Evolutionary conservation across 1,284 basidiomycete genomes (phyloP).

Genomic region (Agaricales sp.): DNA sequence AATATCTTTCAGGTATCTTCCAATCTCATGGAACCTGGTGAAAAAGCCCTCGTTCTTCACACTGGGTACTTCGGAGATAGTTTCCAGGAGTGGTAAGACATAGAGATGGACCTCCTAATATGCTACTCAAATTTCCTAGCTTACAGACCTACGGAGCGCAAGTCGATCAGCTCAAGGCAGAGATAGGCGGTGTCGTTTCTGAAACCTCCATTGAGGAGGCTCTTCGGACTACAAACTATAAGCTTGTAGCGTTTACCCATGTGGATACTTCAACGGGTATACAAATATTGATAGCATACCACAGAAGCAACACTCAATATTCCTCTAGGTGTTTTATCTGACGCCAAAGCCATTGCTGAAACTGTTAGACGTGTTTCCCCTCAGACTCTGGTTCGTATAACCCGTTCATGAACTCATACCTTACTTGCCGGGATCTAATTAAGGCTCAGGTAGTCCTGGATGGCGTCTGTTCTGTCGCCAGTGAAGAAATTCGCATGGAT

Average conservation of each 20-base stretch:
- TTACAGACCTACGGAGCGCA: conserved; percentile 84
- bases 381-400: conserved; percentile 58
- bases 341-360: conserved; percentile 72
- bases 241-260: conserved; percentile 89
- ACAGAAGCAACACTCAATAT: background rate
- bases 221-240: conserved; percentile 78
- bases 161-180: conserved; percentile 80
- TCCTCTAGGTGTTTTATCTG: conserved; percentile 66
- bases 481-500: conserved; percentile 93
- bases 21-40: conserved; percentile 76
- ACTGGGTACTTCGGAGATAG: conserved; percentile 87
- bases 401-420: conserved; percentile 6
- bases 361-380: conserved; percentile 76
- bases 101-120: background rate
- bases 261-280: conserved; percentile 86
- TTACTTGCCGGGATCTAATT: conserved; percentile 5
- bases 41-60: conserved; percentile 75
- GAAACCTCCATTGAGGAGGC: conserved; percentile 60
- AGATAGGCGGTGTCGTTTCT: conserved; percentile 71
- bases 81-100: conserved; percentile 67
- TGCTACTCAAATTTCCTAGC: conserved; percentile 27
- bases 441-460: conserved; percentile 64
- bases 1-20: conserved; percentile 47
- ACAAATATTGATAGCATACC: background rate
- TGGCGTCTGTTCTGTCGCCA: conserved; percentile 92